These are phyloP conservation scores for Penicillium vulpinum DNA, from an alignment of 2,329 filamentous ascomycete species.

Conservation along the genomic window DNA sequence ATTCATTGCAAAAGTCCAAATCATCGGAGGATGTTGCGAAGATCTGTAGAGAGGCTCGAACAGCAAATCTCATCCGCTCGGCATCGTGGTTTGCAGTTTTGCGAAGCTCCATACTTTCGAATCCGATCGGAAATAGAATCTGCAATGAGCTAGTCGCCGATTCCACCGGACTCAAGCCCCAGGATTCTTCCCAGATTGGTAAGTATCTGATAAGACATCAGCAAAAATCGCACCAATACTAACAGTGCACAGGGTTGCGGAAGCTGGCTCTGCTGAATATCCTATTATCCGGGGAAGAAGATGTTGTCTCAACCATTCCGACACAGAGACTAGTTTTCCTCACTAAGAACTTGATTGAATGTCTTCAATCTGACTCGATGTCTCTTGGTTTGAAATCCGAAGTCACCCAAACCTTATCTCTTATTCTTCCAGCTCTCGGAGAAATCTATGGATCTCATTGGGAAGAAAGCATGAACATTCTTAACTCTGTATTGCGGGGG, in stretches of 20 bases:
- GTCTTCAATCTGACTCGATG: constrained; percentile 64
- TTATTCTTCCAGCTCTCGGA: constrained; percentile 70
- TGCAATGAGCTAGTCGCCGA: constrained; percentile 63
- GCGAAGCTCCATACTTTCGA: constrained; percentile 50
- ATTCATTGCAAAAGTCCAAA: constrained; percentile 26
- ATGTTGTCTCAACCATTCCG: constrained; percentile 50
- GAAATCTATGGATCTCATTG: constrained; percentile 89
- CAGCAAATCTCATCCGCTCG: constrained; percentile 48
- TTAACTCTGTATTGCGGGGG: constrained; percentile 59
- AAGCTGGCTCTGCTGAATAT: constrained; percentile 57
- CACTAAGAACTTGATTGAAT: constrained; percentile 73
- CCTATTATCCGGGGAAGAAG: constrained; percentile 52
- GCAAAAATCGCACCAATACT: constrained; percentile 1
- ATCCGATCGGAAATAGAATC: constrained; percentile 51
- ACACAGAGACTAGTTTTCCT: constrained; percentile 75
- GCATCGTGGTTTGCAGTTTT: constrained; percentile 52
- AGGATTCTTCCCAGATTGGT: constrained; percentile 47
- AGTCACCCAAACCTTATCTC: constrained; percentile 46
- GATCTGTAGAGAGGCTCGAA: constrained; percentile 37
- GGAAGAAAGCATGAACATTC: constrained; percentile 64
- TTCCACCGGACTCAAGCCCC: constrained; percentile 55
- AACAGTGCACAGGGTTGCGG: constrained; percentile 42
- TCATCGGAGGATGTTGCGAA: constrained; percentile 35
- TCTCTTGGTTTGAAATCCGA: constrained; percentile 38
- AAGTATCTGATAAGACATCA: constrained; percentile 10